These are phyloP conservation scores for Coniferiporia weirii DNA, from an alignment of 1,284 basidiomycete species.

Conservation along the genomic window DNA sequence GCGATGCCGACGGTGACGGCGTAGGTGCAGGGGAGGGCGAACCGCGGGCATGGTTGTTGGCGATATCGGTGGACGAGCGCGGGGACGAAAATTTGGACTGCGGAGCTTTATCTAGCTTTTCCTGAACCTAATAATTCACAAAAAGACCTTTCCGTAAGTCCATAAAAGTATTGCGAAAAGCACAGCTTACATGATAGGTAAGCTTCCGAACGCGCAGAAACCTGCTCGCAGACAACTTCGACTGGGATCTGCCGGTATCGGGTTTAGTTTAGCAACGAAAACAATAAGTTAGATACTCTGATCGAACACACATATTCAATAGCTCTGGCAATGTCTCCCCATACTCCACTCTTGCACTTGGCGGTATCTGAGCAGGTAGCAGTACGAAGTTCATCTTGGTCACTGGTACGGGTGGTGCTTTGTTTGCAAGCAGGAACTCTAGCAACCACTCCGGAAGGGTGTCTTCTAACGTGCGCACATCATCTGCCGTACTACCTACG, in stretches of 20 bases:
- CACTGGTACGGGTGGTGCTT: conserved; percentile 41
- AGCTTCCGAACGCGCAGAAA: conserved; percentile 85
- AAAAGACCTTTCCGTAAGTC: background rate
- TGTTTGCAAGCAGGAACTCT: conserved; percentile 78
- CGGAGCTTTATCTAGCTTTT: conserved; percentile 71
- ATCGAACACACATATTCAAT: conserved; percentile 61
- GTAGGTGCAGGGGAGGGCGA: background rate
- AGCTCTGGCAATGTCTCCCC: conserved; percentile 66
- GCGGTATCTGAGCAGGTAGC: conserved; percentile 58
- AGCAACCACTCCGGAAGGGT: conserved; percentile 84
- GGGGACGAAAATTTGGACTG: conserved; percentile 25
- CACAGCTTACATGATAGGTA: conserved; percentile 63
- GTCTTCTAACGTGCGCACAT: conserved; percentile 69
- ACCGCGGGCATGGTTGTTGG: conserved; percentile 14
- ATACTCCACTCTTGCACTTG: conserved; percentile 37
- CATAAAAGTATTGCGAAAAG: background rate
- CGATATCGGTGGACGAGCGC: conserved; percentile 41
- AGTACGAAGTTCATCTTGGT: conserved; percentile 87
- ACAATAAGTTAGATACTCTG: conserved; percentile 6
- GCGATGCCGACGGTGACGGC: conserved; percentile 6
- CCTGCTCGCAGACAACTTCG: conserved; percentile 83
- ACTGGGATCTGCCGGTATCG: conserved; percentile 52
- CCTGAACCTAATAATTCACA: conserved; percentile 56
- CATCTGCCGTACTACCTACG: conserved; percentile 56
- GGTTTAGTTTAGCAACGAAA: conserved; percentile 13